Percentiles rank a stretch among this genome's conserved stretches.
Evolutionary conservation across 1,139 yeast genomes (phyloP).

Genomic region (Suhomyces bribrorum): DNA sequence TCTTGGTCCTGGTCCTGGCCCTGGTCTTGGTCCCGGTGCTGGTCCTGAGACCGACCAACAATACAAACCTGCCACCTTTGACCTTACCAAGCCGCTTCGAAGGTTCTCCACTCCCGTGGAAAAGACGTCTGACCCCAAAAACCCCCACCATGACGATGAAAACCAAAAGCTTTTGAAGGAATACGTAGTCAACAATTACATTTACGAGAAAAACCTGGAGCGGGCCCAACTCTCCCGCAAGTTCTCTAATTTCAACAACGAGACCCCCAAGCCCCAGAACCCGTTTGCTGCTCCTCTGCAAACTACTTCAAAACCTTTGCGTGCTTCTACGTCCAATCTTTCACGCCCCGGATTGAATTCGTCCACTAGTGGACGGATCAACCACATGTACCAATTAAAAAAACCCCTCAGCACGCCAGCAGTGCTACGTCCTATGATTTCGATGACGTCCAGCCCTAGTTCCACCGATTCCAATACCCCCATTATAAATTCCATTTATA

Average conservation of each 20-base stretch:
- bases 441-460: not conserved
- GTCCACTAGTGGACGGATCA: constrained; percentile 3
- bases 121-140: constrained; percentile 4
- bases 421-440: constrained; percentile 37
- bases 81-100: constrained; percentile 38
- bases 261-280: constrained; percentile 6
- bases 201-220: constrained; percentile 18
- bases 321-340: constrained; percentile 2
- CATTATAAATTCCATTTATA: constrained; percentile 9
- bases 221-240: constrained; percentile 14
- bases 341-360: not conserved
- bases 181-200: constrained; percentile 19
- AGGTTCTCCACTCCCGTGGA: constrained; percentile 27
- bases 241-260: constrained; percentile 9
- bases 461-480: not conserved
- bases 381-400: constrained; percentile 36
- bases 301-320: constrained; percentile 2
- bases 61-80: constrained; percentile 46
- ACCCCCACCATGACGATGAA: constrained; percentile 13
- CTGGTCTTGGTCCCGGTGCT: not conserved
- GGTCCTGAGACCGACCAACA: constrained; percentile 4
- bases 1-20: not conserved
- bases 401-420: constrained; percentile 47
- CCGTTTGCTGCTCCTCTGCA: constrained; percentile 6
- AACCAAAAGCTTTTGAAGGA: constrained; percentile 17